Percentiles rank a stretch among this genome's conserved stretches.
phyloP scores from a whole-genome alignment of 345 rosid species.

The Populus deltoides region DNA sequence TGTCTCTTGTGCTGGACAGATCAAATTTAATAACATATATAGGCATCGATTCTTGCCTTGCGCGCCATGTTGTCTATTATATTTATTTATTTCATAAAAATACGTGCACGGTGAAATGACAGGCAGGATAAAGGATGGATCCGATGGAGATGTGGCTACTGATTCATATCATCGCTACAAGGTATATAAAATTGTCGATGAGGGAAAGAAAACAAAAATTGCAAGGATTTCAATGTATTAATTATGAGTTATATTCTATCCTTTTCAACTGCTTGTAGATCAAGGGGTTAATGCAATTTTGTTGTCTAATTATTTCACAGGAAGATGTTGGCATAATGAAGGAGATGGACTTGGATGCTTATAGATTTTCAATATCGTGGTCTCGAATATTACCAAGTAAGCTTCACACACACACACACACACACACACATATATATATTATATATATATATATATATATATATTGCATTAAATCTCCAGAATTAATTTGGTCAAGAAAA shows the following conservation, averaged over 20 bases:
- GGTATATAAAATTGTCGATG: slow-evolving; percentile 30
- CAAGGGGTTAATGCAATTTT: too few species aligned
- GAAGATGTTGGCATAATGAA: slow-evolving; percentile 27
- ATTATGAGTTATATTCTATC: not conserved
- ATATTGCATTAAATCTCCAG: too few species aligned
- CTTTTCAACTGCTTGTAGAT: not conserved
- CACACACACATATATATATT: too few species aligned
- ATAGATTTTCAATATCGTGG: slow-evolving; percentile 34
- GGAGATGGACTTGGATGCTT: slow-evolving; percentile 20
- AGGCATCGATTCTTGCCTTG: not conserved
- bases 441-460: too few species aligned
- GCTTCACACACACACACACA: not conserved
- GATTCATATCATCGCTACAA: slow-evolving; percentile 78
- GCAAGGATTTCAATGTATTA: not conserved
- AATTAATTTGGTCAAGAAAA: too few species aligned
- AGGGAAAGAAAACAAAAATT: too few species aligned
- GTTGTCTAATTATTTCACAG: not conserved
- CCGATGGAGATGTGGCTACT: slow-evolving; percentile 64
- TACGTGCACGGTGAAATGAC: not conserved
- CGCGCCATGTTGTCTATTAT: not conserved
- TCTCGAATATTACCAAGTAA: slow-evolving; percentile 27
- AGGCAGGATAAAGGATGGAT: slow-evolving; percentile 41
- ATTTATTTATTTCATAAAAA: not conserved
- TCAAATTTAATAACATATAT: too few species aligned
- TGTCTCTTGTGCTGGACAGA: too few species aligned